phyloP scores from a whole-genome alignment of 768 basidiomycete species.

The Tephrocybe sp. region DNA sequence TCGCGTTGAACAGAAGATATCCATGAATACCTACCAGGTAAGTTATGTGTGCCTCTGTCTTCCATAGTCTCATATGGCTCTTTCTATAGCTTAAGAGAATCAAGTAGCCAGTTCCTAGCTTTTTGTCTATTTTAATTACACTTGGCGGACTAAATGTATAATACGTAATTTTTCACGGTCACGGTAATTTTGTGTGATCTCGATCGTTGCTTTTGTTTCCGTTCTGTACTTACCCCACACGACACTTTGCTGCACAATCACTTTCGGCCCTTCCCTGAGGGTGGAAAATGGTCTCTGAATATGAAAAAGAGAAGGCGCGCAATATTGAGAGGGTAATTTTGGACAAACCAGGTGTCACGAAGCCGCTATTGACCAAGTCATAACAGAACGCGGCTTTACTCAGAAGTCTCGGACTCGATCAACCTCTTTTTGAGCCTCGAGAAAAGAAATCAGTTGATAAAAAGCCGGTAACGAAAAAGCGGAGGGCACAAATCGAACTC shows the following conservation, averaged over 20 bases:
- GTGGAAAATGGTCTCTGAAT: conserved; percentile 26
- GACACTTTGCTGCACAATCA: not conserved
- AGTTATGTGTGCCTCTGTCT: conserved; percentile 17
- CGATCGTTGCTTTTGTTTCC: too few species aligned
- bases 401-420: conserved; percentile 39
- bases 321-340: conserved; percentile 31
- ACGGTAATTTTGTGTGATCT: not conserved
- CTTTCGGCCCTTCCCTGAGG: not conserved
- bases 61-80: conserved; percentile 4
- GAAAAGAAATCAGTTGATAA: conserved; percentile 35
- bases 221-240: too few species aligned
- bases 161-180: conserved; percentile 20
- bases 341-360: not conserved
- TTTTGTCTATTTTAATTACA: too few species aligned
- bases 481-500: conserved; percentile 29
- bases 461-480: conserved; percentile 34
- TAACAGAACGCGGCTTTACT: conserved; percentile 43
- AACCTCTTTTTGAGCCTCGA: conserved; percentile 42
- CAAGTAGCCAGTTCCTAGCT: conserved; percentile 37
- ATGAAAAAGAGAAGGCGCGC: conserved; percentile 29
- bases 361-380: not conserved
- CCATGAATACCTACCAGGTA: conserved; percentile 82
- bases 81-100: conserved; percentile 55
- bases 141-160: not conserved
- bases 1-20: conserved; percentile 68